Evolutionary conservation across 345 rosid species (phyloP).

Genomic region (Orychophragmus violaceus): DNA sequence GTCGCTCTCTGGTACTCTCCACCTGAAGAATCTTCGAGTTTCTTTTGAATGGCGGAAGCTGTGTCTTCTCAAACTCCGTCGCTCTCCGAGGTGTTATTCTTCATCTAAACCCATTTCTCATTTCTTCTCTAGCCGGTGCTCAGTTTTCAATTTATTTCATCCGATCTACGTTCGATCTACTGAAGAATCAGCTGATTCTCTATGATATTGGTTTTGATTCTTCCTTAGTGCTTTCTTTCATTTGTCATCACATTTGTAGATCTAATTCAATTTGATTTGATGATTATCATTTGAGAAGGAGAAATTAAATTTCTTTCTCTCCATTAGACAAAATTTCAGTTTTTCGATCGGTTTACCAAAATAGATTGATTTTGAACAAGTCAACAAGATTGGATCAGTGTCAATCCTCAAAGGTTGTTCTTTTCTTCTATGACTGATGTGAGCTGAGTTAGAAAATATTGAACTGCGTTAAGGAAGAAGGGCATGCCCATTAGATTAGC

Average conservation of each 20-base stretch:
- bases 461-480: background rate
- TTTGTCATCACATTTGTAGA: background rate
- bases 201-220: background rate
- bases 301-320: background rate
- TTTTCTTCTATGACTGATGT: background rate
- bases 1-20: constrained; percentile 7
- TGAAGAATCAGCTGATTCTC: background rate
- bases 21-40: constrained; percentile 14
- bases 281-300: too few relatives aligned
- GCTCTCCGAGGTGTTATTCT: constrained; percentile 55
- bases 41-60: constrained; percentile 62
- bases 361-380: constrained; percentile 3
- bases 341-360: background rate
- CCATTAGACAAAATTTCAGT: background rate
- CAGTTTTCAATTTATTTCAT: background rate
- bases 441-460: background rate
- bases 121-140: background rate
- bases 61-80: constrained; percentile 34
- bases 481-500: too few relatives aligned
- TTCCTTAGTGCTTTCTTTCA: background rate
- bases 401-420: background rate
- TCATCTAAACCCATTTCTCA: background rate
- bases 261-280: constrained; percentile 9
- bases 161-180: constrained; percentile 1
- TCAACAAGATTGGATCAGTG: constrained; percentile 1